A percentile compares a stretch with the other conserved stretches of the same genome.
Conservation (phyloP, 2,329 filamentous ascomycete species). For the Neurospora crassa region DNA sequence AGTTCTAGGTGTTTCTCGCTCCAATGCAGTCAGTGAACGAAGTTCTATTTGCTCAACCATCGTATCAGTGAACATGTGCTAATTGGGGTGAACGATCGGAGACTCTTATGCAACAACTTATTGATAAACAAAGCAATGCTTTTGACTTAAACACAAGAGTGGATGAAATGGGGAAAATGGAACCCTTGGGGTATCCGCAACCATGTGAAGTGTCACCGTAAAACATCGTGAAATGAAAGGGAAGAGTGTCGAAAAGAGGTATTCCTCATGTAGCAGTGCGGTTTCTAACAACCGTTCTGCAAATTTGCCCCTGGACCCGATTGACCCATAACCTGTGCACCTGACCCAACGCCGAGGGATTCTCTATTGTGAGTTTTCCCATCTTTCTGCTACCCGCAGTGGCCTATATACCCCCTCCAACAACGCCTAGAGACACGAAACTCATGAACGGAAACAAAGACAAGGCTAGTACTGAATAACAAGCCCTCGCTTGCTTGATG, state of each 20-base stretch:
- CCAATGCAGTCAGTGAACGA: not conserved
- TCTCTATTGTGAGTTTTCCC: not conserved
- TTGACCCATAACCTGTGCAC: not conserved
- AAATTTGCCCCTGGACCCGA: not conserved
- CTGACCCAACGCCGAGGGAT: not conserved
- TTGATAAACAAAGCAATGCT: not conserved
- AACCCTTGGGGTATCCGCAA: not conserved
- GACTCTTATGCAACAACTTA: not conserved
- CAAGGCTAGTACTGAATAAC: not conserved
- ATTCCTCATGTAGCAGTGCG: not conserved
- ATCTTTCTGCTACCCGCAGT: not conserved
- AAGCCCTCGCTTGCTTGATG: not conserved
- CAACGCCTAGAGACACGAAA: not conserved
- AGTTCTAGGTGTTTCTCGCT: not conserved
- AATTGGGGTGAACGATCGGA: not conserved
- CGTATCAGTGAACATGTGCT: not conserved
- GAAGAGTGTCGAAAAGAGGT: not conserved
- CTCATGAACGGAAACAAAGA: not conserved
- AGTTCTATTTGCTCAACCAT: not conserved
- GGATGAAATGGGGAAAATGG: not conserved
- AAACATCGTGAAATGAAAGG: not conserved
- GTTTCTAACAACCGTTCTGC: not conserved
- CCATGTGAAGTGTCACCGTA: not conserved
- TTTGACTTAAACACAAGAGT: not conserved
- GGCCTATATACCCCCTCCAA: not conserved